Percentiles rank a stretch among this genome's conserved stretches.
Evolutionary conservation across 805 yeast genomes (phyloP).

Genomic region (Teunomyces gatunensis): DNA sequence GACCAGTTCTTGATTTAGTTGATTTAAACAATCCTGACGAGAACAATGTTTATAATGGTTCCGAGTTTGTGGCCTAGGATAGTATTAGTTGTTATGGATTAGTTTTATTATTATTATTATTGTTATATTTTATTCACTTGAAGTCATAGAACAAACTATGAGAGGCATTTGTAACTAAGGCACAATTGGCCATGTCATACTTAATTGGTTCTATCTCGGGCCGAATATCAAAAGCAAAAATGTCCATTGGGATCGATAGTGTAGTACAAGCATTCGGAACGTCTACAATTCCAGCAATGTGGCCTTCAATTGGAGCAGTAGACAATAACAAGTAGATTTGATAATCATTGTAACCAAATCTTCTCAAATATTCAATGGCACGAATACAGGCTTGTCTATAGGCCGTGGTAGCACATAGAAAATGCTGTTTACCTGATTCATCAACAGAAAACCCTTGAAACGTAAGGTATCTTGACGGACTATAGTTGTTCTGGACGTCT

Average conservation of each 20-base stretch:
- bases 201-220: conserved; percentile 32
- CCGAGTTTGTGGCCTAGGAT: neutral
- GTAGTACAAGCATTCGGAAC: conserved; percentile 54
- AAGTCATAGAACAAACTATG: conserved; percentile 14
- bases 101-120: neutral
- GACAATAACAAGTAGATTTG: conserved; percentile 46
- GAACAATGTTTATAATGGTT: conserved; percentile 13
- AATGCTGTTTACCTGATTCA: conserved; percentile 45
- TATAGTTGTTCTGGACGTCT: conserved; percentile 47
- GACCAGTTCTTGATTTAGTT: conserved; percentile 51
- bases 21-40: conserved; percentile 31
- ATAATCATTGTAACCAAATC: conserved; percentile 51
- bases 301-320: conserved; percentile 51
- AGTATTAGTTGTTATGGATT: neutral
- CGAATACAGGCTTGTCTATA: conserved; percentile 49
- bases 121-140: conserved; percentile 4
- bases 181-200: conserved; percentile 38
- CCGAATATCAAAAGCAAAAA: conserved; percentile 47
- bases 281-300: conserved; percentile 51
- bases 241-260: conserved; percentile 50
- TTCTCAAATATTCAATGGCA: conserved; percentile 47
- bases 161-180: conserved; percentile 23
- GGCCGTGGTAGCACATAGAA: conserved; percentile 48
- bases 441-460: conserved; percentile 55
- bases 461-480: conserved; percentile 48